Evolutionary conservation across 176 grass and related monocot genomes (phyloP).

Genomic region (Rhipidocladum racemiflorum): DNA sequence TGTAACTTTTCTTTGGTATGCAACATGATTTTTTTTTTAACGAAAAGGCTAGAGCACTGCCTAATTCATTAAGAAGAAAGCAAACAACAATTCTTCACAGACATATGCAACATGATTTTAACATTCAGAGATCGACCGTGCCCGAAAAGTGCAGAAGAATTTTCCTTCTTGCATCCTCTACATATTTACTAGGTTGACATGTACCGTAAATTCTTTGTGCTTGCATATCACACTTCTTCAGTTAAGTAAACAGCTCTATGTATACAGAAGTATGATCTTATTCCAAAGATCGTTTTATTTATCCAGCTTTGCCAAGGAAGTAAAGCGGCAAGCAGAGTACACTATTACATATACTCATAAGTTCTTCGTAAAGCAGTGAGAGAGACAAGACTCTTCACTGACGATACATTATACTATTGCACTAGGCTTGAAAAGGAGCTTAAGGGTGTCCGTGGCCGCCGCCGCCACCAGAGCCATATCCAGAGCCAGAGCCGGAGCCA

Average conservation of each 20-base stretch:
- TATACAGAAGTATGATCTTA: not conserved
- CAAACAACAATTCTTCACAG: too few relatives aligned
- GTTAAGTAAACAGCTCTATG: not conserved
- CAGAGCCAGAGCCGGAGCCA: not conserved
- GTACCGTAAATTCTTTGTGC: not conserved
- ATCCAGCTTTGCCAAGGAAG: conserved; percentile 8
- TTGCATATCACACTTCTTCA: not conserved
- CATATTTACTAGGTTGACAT: not conserved
- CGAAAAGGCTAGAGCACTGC: too few relatives aligned
- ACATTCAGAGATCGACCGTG: not conserved
- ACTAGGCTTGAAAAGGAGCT: not conserved
- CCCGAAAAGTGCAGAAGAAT: not conserved
- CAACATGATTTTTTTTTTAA: not conserved
- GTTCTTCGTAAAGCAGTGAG: not conserved
- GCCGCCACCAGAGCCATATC: not conserved
- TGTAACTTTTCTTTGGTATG: not conserved
- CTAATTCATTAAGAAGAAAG: too few relatives aligned
- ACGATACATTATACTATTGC: not conserved
- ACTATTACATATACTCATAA: not conserved
- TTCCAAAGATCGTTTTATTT: conserved; percentile 36
- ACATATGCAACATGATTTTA: not conserved
- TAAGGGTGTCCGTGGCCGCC: not conserved
- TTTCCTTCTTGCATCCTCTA: not conserved
- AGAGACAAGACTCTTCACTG: not conserved
- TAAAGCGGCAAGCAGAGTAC: conserved; percentile 1